These are phyloP conservation scores for Zangia roseola DNA, from an alignment of 768 basidiomycete genomes.

Conservation along the genomic window DNA sequence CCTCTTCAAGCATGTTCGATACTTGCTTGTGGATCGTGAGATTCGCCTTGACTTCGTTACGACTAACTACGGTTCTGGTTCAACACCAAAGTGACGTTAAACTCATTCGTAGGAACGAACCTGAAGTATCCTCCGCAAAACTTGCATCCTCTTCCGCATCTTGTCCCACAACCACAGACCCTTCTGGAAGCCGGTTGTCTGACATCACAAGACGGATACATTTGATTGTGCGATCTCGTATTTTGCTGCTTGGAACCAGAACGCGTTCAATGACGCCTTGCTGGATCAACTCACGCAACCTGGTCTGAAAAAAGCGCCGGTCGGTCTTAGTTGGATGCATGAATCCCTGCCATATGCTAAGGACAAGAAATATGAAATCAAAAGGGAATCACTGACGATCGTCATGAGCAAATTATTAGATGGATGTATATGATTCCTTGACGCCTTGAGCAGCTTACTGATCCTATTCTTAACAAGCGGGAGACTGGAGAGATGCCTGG, in stretches of 20 bases:
- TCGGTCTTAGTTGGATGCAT: slow-evolving; percentile 70
- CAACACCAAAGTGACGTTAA: background rate
- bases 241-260: slow-evolving; percentile 58
- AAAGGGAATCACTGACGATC: slow-evolving; percentile 50
- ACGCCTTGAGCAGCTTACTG: slow-evolving; percentile 66
- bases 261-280: slow-evolving; percentile 77
- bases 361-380: background rate
- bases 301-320: slow-evolving; percentile 77
- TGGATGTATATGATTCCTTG: slow-evolving; percentile 67
- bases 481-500: slow-evolving; percentile 73
- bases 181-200: slow-evolving; percentile 36
- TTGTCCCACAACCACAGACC: slow-evolving; percentile 36
- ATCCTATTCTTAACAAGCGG: slow-evolving; percentile 70
- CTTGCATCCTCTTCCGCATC: slow-evolving; percentile 36
- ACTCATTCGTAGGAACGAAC: slow-evolving; percentile 22
- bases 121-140: slow-evolving; percentile 31
- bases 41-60: slow-evolving; percentile 52
- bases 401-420: slow-evolving; percentile 76
- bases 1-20: slow-evolving; percentile 65
- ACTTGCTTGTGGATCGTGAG: slow-evolving; percentile 78
- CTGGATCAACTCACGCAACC: slow-evolving; percentile 70
- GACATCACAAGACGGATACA: slow-evolving; percentile 64
- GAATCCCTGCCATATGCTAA: slow-evolving; percentile 57
- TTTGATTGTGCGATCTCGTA: slow-evolving; percentile 47
- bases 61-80: slow-evolving; percentile 26